These are phyloP conservation scores for Tricholoma flavovirens DNA, from an alignment of 768 basidiomycete genomes.

Conservation along the genomic window DNA sequence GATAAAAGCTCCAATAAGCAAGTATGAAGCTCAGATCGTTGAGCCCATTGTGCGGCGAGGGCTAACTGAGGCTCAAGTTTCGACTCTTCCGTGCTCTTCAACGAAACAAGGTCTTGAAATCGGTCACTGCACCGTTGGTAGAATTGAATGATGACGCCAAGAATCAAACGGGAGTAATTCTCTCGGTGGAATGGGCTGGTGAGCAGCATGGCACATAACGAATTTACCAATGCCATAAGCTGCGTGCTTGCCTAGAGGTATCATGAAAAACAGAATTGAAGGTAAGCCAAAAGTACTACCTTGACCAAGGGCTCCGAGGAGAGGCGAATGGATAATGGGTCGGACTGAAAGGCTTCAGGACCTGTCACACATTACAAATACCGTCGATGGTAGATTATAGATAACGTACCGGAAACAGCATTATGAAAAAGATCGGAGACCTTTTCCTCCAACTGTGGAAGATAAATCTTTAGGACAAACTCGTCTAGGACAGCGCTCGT, in stretches of 20 bases:
- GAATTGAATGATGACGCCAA: constrained; percentile 92
- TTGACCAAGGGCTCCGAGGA: constrained; percentile 75
- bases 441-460: constrained; percentile 94
- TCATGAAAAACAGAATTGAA: background rate
- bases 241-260: constrained; percentile 66
- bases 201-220: constrained; percentile 84
- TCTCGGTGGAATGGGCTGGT: constrained; percentile 93
- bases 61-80: constrained; percentile 43
- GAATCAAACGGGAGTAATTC: constrained; percentile 89
- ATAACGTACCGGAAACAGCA: constrained; percentile 60
- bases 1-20: constrained; percentile 64
- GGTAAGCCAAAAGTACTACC: constrained; percentile 32
- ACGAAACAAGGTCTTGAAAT: constrained; percentile 68
- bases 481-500: constrained; percentile 80
- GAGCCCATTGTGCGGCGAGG: constrained; percentile 79
- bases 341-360: constrained; percentile 83
- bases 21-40: constrained; percentile 69
- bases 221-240: constrained; percentile 86
- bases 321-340: constrained; percentile 58
- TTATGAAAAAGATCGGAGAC: constrained; percentile 83
- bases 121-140: constrained; percentile 90
- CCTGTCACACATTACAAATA: constrained; percentile 32
- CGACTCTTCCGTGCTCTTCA: constrained; percentile 23
- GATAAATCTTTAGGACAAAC: constrained; percentile 87
- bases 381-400: background rate